A percentile compares a stretch with the other conserved stretches of the same genome.
phyloP scores from a whole-genome alignment of 2,329 filamentous ascomycete species.

The Hypoxylon sp. region DNA sequence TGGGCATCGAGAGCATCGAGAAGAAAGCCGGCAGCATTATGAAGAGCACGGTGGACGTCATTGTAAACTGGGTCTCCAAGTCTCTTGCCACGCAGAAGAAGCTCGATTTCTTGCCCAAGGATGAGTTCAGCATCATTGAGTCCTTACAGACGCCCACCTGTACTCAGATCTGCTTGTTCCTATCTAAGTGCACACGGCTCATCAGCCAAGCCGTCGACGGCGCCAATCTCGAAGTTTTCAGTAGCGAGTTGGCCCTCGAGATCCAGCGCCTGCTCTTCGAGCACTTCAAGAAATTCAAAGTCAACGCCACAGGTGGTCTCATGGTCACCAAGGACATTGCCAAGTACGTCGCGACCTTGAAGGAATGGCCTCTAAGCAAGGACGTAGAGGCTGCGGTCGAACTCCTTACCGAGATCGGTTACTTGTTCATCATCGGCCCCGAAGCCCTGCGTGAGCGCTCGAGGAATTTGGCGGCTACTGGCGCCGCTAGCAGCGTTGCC shows the following conservation, averaged over 20 bases:
- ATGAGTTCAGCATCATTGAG: conserved; percentile 78
- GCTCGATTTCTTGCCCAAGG: conserved; percentile 89
- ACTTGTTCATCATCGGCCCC: conserved; percentile 92
- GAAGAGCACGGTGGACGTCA: conserved; percentile 73
- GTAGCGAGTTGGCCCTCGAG: conserved; percentile 85
- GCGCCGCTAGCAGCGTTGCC: conserved; percentile 55
- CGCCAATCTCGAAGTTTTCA: conserved; percentile 85
- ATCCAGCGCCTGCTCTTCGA: conserved; percentile 86
- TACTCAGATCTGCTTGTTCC: conserved; percentile 83
- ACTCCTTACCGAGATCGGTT: conserved; percentile 92
- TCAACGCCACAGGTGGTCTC: conserved; percentile 92
- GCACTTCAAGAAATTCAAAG: conserved; percentile 94
- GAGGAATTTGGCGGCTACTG: conserved; percentile 68
- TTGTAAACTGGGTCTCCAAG: conserved; percentile 81
- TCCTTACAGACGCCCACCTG: conserved; percentile 90
- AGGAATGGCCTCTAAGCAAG: conserved; percentile 82
- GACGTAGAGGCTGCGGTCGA: conserved; percentile 81
- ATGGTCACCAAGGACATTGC: conserved; percentile 98
- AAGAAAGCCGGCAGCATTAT: conserved; percentile 80
- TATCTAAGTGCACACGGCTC: conserved; percentile 75
- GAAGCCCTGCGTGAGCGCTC: conserved; percentile 82
- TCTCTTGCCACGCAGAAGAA: conserved; percentile 85
- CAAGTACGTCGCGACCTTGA: conserved; percentile 88
- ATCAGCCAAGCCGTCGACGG: conserved; percentile 82
- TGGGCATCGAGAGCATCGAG: conserved; percentile 83